phyloP scores from a whole-genome alignment of 441 rosid species.

The Caryocar brasiliense region DNA sequence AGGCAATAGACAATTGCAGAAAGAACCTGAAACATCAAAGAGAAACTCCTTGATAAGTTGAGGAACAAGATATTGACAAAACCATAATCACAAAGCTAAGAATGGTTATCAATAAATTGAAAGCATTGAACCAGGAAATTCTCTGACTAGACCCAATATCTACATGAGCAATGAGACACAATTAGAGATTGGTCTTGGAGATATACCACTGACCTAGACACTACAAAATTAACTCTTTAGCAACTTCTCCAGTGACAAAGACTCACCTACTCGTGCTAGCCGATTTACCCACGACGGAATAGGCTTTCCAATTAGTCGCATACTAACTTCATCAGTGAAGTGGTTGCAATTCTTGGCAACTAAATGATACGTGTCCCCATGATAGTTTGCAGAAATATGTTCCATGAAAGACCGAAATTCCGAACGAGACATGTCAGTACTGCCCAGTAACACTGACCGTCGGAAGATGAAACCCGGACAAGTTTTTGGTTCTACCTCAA shows the following conservation, averaged over 20 bases:
- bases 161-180: constrained; percentile 1
- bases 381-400: constrained; percentile 58
- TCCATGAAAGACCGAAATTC: constrained; percentile 87
- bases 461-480: constrained; percentile 93
- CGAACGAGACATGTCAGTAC: constrained; percentile 48
- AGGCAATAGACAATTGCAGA: constrained; percentile 86
- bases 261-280: constrained; percentile 76
- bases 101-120: neutral
- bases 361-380: constrained; percentile 87
- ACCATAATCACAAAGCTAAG: too few relatives aligned
- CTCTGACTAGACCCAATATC: neutral
- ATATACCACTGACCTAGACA: constrained; percentile 2
- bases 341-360: constrained; percentile 97
- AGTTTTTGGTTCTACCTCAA: constrained; percentile 83
- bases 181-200: neutral
- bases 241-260: constrained; percentile 2
- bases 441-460: constrained; percentile 68
- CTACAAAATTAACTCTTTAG: constrained; percentile 1
- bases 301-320: constrained; percentile 63
- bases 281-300: constrained; percentile 97
- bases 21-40: constrained; percentile 64
- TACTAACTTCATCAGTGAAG: constrained; percentile 76
- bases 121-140: neutral
- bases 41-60: constrained; percentile 7
- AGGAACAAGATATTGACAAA: neutral